Evolutionary conservation across 257 asterid genomes (phyloP).

Genomic region (Vinca minor): DNA sequence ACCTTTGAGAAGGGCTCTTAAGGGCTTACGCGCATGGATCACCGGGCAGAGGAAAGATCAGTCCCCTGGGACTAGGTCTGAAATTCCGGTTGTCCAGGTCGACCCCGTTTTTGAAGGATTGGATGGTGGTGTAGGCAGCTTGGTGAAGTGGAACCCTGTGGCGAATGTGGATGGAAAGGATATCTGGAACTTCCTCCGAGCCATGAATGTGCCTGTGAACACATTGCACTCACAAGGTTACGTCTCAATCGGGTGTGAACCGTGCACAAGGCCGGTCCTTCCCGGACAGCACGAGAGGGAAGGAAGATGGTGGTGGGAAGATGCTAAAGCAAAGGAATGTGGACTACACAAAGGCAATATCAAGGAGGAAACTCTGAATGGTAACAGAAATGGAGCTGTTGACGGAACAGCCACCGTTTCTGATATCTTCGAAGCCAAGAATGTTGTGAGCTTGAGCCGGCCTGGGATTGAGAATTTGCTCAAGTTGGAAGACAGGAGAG

Average conservation of each 20-base stretch:
- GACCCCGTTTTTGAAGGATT: slow-evolving; percentile 81
- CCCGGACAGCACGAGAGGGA: slow-evolving; percentile 93
- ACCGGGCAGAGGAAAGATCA: slow-evolving; percentile 90
- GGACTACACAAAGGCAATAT: slow-evolving; percentile 84
- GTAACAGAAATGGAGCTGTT: slow-evolving; percentile 26
- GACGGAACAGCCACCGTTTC: slow-evolving; percentile 30
- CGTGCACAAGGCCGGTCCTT: slow-evolving; percentile 74
- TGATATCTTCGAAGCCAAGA: slow-evolving; percentile 44
- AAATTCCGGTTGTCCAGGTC: slow-evolving; percentile 65
- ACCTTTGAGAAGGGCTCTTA: slow-evolving; percentile 68
- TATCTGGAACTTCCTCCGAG: slow-evolving; percentile 61
- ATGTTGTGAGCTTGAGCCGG: slow-evolving; percentile 48
- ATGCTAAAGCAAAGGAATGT: slow-evolving; percentile 87
- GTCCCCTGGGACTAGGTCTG: slow-evolving; percentile 89
- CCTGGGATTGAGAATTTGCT: slow-evolving; percentile 70
- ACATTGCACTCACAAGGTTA: slow-evolving; percentile 64
- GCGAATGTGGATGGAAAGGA: slow-evolving; percentile 61
- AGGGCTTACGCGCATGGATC: slow-evolving; percentile 81
- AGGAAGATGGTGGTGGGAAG: slow-evolving; percentile 99
- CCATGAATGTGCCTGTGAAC: slow-evolving; percentile 76
- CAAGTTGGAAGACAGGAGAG: slow-evolving; percentile 54
- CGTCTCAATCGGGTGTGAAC: slow-evolving; percentile 80
- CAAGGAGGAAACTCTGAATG: slow-evolving; percentile 46
- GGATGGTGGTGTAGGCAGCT: slow-evolving; percentile 72
- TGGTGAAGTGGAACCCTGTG: slow-evolving; percentile 86